Percentiles rank a stretch among this genome's conserved stretches.
Conservation (phyloP, 2,329 filamentous ascomycete species). For the Rutstroemia sydowiana region DNA sequence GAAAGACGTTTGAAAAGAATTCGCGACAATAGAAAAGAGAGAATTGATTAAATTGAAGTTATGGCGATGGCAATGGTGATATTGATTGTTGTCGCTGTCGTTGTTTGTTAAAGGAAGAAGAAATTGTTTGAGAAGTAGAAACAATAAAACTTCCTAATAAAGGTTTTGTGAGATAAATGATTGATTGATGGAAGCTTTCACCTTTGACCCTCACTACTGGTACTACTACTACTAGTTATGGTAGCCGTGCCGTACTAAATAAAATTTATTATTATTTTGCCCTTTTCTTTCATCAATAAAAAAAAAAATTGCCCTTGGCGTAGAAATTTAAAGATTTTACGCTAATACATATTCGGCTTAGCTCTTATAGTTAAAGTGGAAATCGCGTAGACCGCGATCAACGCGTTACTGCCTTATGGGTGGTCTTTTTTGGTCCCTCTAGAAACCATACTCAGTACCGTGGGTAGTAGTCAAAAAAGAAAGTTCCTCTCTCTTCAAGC, state of each 20-base stretch:
- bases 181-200: too few relatives aligned
- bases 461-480: too few relatives aligned
- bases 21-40: background rate
- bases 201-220: background rate
- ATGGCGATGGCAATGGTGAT: background rate
- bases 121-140: background rate
- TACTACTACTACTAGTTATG: too few relatives aligned
- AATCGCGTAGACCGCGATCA: slow-evolving; percentile 5
- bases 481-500: too few relatives aligned
- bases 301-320: too few relatives aligned
- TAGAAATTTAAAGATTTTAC: background rate
- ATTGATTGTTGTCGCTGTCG: background rate
- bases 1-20: background rate
- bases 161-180: too few relatives aligned
- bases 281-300: too few relatives aligned
- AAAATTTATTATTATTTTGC: too few relatives aligned
- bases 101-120: background rate
- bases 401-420: background rate
- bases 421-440: background rate
- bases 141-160: background rate
- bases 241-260: too few relatives aligned
- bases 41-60: background rate
- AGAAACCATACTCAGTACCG: too few relatives aligned
- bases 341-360: background rate
- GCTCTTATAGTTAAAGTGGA: background rate